A percentile compares a stretch with the other conserved stretches of the same genome.
Conservation (phyloP, 2,329 filamentous ascomycete genomes). For the Chaetomiaceae sp. region DNA sequence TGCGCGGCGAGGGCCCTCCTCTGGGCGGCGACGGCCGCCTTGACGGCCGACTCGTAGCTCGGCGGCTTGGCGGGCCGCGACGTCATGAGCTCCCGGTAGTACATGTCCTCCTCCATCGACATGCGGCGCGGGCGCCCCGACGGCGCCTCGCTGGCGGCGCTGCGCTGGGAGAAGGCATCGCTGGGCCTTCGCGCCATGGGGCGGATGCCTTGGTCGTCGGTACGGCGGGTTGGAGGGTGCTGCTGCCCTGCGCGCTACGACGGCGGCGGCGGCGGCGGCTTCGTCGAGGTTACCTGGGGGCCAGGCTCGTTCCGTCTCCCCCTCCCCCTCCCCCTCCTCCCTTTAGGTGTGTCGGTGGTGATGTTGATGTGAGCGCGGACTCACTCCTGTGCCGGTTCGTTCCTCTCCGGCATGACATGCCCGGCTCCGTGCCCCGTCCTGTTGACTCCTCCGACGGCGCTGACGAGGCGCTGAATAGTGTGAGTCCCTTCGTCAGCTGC, state of each 20-base stretch:
- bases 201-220: constrained; percentile 18
- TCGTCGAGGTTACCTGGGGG: constrained; percentile 3
- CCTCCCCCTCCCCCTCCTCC: constrained; percentile 18
- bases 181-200: constrained; percentile 30
- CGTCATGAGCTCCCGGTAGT: constrained; percentile 50
- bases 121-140: constrained; percentile 36
- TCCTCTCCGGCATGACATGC: constrained; percentile 19
- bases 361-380: constrained; percentile 6
- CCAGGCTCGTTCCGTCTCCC: constrained; percentile 16
- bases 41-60: constrained; percentile 38
- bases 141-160: constrained; percentile 37
- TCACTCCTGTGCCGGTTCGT: constrained; percentile 12
- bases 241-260: constrained; percentile 9
- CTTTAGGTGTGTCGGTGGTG: constrained; percentile 6
- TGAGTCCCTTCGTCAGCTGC: background rate
- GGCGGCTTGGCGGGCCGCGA: constrained; percentile 46
- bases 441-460: background rate
- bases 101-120: constrained; percentile 53
- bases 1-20: constrained; percentile 19
- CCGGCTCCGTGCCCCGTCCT: background rate
- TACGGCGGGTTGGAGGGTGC: constrained; percentile 8
- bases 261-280: constrained; percentile 12
- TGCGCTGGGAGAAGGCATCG: constrained; percentile 31
- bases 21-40: constrained; percentile 26
- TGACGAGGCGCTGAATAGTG: background rate